Percentiles rank a stretch among this genome's conserved stretches.
Conservation (phyloP, 805 yeast genomes). For the Starmerella scarabaei region DNA sequence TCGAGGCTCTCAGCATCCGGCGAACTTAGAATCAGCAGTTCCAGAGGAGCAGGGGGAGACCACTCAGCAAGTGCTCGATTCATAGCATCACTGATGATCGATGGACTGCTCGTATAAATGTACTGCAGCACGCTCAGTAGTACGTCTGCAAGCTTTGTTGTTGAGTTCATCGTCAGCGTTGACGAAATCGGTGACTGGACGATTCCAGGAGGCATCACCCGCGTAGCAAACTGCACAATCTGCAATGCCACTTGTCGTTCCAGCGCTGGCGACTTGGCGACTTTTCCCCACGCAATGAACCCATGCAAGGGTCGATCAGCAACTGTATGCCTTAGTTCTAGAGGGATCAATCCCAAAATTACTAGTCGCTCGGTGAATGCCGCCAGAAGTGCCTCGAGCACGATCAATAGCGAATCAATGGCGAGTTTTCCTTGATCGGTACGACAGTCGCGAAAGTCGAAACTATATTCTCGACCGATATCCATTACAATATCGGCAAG, state of each 20-base stretch:
- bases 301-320: neutral
- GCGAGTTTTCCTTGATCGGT: neutral
- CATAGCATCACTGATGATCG: neutral
- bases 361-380: conserved; percentile 6
- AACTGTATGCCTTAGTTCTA: neutral
- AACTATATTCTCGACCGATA: neutral
- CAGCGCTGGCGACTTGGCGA: conserved; percentile 4
- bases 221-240: conserved; percentile 1
- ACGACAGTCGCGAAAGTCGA: neutral
- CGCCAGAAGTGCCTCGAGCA: conserved; percentile 8
- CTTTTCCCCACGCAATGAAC: conserved; percentile 3
- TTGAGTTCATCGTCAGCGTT: neutral
- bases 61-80: neutral
- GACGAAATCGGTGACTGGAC: neutral
- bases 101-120: conserved; percentile 5
- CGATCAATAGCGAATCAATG: conserved; percentile 6
- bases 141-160: neutral
- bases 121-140: conserved; percentile 5
- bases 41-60: neutral
- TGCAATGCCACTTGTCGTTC: conserved; percentile 2
- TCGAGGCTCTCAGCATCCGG: neutral
- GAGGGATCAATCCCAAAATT: neutral
- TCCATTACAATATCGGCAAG: conserved; percentile 3
- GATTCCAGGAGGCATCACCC: conserved; percentile 3
- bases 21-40: neutral